phyloP scores from a whole-genome alignment of 2,329 filamentous ascomycete species.

The Sporothrix mexicana region DNA sequence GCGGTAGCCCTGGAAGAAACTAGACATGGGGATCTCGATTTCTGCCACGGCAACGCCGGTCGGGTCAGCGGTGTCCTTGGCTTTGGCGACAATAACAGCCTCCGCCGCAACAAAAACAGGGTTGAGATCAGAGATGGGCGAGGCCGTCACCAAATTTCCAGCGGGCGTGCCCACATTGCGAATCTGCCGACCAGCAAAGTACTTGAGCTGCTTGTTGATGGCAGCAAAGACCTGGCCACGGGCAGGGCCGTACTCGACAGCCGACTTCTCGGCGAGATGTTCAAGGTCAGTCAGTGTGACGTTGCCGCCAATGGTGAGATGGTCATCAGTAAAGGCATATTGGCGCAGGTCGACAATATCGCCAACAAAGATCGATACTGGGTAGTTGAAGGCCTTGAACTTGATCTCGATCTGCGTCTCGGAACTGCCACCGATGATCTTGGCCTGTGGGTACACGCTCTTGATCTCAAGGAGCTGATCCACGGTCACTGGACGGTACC shows the following conservation, averaged over 20 bases:
- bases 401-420: slow-evolving; percentile 99
- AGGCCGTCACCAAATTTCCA: slow-evolving; percentile 91
- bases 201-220: slow-evolving; percentile 90
- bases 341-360: slow-evolving; percentile 89
- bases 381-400: slow-evolving; percentile 93
- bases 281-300: slow-evolving; percentile 92
- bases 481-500: slow-evolving; percentile 88
- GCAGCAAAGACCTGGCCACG: slow-evolving; percentile 83
- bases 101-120: slow-evolving; percentile 90
- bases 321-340: slow-evolving; percentile 77
- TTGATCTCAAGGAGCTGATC: slow-evolving; percentile 93
- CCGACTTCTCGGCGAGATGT: slow-evolving; percentile 77
- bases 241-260: slow-evolving; percentile 74
- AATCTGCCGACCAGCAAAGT: slow-evolving; percentile 94
- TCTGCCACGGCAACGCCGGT: slow-evolving; percentile 48
- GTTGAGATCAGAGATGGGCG: slow-evolving; percentile 95
- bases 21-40: slow-evolving; percentile 85
- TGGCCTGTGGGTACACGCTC: slow-evolving; percentile 79
- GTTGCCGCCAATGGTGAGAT: slow-evolving; percentile 92
- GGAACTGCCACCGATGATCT: slow-evolving; percentile 93
- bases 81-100: slow-evolving; percentile 80
- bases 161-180: slow-evolving; percentile 97
- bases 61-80: slow-evolving; percentile 56
- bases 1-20: slow-evolving; percentile 92
- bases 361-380: slow-evolving; percentile 87